These are phyloP conservation scores for Starmerella sp. DNA, from an alignment of 805 yeast genomes.

Conservation along the genomic window DNA sequence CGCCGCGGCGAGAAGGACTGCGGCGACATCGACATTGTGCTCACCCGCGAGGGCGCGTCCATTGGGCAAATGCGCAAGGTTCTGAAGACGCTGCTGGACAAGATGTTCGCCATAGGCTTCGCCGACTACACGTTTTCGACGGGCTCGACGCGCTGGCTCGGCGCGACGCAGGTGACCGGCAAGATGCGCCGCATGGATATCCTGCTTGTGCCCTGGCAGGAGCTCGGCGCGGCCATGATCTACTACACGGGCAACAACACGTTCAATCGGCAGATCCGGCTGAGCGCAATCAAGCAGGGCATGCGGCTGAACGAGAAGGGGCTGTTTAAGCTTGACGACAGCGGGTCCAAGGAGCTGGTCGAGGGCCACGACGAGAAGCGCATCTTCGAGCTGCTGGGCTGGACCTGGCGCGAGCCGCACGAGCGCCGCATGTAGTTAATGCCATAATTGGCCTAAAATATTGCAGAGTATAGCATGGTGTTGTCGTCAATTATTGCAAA, in stretches of 20 bases:
- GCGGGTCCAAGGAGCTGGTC: conserved; percentile 24
- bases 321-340: conserved; percentile 25
- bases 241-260: conserved; percentile 47
- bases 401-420: conserved; percentile 30
- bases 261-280: conserved; percentile 40
- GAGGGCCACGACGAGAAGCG: conserved; percentile 37
- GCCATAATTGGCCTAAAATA: too few relatives aligned
- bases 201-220: conserved; percentile 36
- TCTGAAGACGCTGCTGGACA: neutral
- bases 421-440: conserved; percentile 18
- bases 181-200: conserved; percentile 46
- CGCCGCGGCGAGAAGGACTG: conserved; percentile 37
- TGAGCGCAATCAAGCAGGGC: conserved; percentile 34
- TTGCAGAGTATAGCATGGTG: too few relatives aligned
- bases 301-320: conserved; percentile 37
- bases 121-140: conserved; percentile 30
- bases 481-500: too few relatives aligned
- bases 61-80: conserved; percentile 20
- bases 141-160: conserved; percentile 27
- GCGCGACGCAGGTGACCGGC: conserved; percentile 26
- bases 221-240: conserved; percentile 38
- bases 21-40: conserved; percentile 45
- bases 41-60: conserved; percentile 31
- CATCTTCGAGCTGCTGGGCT: conserved; percentile 38
- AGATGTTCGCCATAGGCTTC: conserved; percentile 27